Evolutionary conservation across 1,284 basidiomycete species (phyloP), one percentile per base, ranked within the genome.

Genomic region (Pseudozyma thailandica): DNA sequence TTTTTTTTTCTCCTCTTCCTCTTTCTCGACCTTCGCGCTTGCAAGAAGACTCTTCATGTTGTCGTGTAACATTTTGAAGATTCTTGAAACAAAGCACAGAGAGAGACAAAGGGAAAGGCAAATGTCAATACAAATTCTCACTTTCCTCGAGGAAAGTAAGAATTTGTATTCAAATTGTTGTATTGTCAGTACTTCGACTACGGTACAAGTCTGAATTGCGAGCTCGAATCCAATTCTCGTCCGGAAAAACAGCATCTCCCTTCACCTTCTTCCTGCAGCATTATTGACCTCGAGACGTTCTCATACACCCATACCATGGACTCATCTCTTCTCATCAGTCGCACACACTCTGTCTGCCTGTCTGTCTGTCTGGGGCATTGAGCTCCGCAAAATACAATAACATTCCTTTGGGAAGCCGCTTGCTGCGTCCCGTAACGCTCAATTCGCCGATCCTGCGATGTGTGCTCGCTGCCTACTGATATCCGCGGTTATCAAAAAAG

Each of bases 401-500:
- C n/a, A n/a, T n/a, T n/a, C n/a, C n/a, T n/a, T n/a, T n/a, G n/a
- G n/a, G n/a, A n/a, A n/a, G n/a, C n/a, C n/a, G n/a, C n/a, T n/a
- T n/a, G n/a, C n/a, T n/a, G n/a, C n/a, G n/a, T n/a, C n/a, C n/a
- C n/a, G n/a, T n/a, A n/a, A n/a, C n/a, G n/a, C n/a, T n/a, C n/a
- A n/a, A n/a, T n/a, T n/a, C n/a, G n/a, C n/a, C n/a, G n/a, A n/a
- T n/a, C n/a, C n/a, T 35, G 33, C n/a, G 33, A n/a, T 35, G 33
- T 35, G 15, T 16, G 15, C 8, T 5, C 13, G 6, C 13, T 12
- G 23, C 26, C 12, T 20, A 57, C 48, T 65, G 50, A 39, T 65
- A 59, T 28, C 62, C 56, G 13, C 66, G 30, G 46, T 28, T 49
- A 28, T 70, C 66, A 25, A 70, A 70, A 25, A 70, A 70, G 18